These are phyloP conservation scores for Leccinum arenicola DNA, from an alignment of 768 basidiomycete genomes.

Conservation along the genomic window DNA sequence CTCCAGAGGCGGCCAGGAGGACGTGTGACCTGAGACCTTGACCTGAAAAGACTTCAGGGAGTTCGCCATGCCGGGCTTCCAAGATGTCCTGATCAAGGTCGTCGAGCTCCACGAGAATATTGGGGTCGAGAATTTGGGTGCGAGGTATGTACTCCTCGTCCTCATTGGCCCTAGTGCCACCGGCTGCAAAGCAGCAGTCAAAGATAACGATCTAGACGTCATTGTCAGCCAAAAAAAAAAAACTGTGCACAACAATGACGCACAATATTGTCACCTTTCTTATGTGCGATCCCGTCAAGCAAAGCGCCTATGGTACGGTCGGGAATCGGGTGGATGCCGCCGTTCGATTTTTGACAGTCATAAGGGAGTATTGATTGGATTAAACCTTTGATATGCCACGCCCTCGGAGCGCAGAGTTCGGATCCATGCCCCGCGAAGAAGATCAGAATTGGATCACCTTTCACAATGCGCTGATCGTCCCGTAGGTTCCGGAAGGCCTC, in stretches of 20 bases:
- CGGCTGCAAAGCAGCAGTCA: conserved; percentile 45
- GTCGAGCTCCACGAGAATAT: background rate
- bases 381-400: conserved; percentile 23
- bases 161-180: conserved; percentile 27
- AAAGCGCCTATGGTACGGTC: conserved; percentile 41
- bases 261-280: conserved; percentile 45
- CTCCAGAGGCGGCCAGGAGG: conserved; percentile 42
- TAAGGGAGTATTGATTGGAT: conserved; percentile 31
- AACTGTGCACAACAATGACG: conserved; percentile 7
- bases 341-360: conserved; percentile 23
- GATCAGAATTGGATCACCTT: conserved; percentile 37
- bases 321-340: conserved; percentile 35
- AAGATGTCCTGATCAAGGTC: conserved; percentile 29
- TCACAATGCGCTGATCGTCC: conserved; percentile 21
- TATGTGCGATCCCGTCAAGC: conserved; percentile 35
- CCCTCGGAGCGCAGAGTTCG: conserved; percentile 29
- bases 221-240: background rate
- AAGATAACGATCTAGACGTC: conserved; percentile 40
- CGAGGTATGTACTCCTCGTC: conserved; percentile 7
- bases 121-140: background rate
- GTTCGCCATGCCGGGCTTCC: conserved; percentile 8
- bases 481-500: conserved; percentile 22
- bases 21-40: conserved; percentile 37
- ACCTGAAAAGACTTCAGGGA: conserved; percentile 22
- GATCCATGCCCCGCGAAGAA: conserved; percentile 47